Base-by-base conservation (phyloP, 73 alveolate species). In the Paramecium caudatum region DNA sequence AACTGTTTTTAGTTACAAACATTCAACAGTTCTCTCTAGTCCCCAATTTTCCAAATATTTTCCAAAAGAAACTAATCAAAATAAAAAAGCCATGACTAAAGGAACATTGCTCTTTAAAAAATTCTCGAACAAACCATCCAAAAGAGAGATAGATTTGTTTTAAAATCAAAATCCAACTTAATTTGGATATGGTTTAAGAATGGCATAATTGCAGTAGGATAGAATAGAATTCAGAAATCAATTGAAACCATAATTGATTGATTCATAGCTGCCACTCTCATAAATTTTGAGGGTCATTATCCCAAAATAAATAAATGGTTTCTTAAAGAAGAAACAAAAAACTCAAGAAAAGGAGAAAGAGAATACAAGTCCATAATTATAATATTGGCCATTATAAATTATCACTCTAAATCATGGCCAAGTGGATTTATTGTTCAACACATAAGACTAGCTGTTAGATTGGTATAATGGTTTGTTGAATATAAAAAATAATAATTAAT, bases 381-480 rank as follows among this genome's bases (percentile, higher is more conserved):
- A 37, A 27, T 55, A 55, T 55, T 55, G 80, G 80, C 80, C 80
- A 27, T 9, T 55, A 23, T 21, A 55, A 55, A 55, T 55, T 55
- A 16, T 55, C 41, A 55, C 80, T 55, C n/a, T 55, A 17, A 55
- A 55, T 55, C 17, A 55, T 27, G 80, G 80, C 13, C 30, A 21
- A 23, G 30, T 55, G 9, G 80, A 55, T 55, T 55, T 55, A 21
- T 10, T 55, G 45, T 55, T 55, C 80, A 16, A 55, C 30, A 9
- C 80, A 10, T 55, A 55, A 55, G 80, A 55, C 30, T 43, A 55
- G 23, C 8, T 55, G 80, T 27, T 55, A 43, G 80, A 55, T 55
- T 55, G 80, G 80, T 55, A 55, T 55, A 55, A 55, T 55, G 80
- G 80, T 55, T 55, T 55, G 12, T 3, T 23, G 80, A 55, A 55